phyloP scores from a whole-genome alignment of 164 flowering plant genomes.

The Sedum album region DNA sequence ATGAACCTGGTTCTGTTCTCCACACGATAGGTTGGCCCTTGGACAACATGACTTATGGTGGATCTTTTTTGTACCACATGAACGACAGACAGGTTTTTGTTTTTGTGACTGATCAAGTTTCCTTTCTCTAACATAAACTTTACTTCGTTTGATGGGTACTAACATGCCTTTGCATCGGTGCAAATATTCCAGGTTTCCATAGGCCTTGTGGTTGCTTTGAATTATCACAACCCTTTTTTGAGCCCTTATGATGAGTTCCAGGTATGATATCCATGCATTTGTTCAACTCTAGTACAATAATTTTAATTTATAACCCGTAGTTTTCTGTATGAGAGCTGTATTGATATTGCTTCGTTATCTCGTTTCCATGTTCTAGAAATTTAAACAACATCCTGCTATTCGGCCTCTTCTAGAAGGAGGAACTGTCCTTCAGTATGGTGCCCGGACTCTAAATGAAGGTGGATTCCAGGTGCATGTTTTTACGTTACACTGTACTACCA shows the following conservation, averaged over 20 bases:
- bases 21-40: slow-evolving; percentile 98
- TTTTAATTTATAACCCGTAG: background rate
- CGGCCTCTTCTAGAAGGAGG: slow-evolving; percentile 78
- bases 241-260: slow-evolving; percentile 92
- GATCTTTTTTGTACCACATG: slow-evolving; percentile 96
- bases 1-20: slow-evolving; percentile 73
- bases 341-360: background rate
- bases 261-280: slow-evolving; percentile 1
- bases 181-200: slow-evolving; percentile 53
- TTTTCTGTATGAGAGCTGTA: background rate
- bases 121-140: background rate
- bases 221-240: slow-evolving; percentile 84
- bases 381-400: slow-evolving; percentile 90
- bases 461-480: slow-evolving; percentile 73
- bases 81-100: slow-evolving; percentile 61
- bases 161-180: background rate
- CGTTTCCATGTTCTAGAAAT: slow-evolving; percentile 36
- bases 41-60: slow-evolving; percentile 89
- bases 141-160: background rate
- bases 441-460: slow-evolving; percentile 95
- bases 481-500: background rate
- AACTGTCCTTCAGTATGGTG: slow-evolving; percentile 88
- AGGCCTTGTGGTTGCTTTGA: slow-evolving; percentile 86
- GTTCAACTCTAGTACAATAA: background rate
- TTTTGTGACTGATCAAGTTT: background rate